Evolutionary conservation across 129 eudicot species (phyloP), one percentile per base, ranked within the genome.

Genomic region (Pseudognaphalium luteoalbum): DNA sequence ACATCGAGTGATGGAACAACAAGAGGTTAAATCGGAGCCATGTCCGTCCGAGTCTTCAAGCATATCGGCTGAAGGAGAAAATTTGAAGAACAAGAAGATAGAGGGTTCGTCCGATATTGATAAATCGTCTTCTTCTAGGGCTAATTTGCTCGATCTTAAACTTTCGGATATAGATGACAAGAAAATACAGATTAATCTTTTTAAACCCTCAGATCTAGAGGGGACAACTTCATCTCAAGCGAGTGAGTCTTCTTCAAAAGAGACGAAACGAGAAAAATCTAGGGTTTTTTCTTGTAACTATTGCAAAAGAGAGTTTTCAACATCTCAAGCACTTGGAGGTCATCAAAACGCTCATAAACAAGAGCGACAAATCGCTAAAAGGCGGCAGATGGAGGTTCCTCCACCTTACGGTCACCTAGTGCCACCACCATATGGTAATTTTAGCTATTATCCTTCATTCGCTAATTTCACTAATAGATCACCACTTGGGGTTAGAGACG

Each of bases 291-390:
- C 88, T 5, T 90, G 96, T 75, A 87, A 69, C 50, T 90, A 83
- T 4, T 90, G 96, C 72, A 69, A 77, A 73, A 81, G 92, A 65
- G 87, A 81, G 78, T 90, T 90, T 72, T 87, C 92, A 29, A 90
- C 92, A 35, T 87, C 96, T 22, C 96, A 90, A 39, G 92, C 96
- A 6, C 54, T 90, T 10, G 96, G 96, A 11, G 96, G 96, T 57
- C 96, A 90, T 79, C 96, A 90, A 29, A 90, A 90, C 20, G 96
- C 96, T 8, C 96, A 90, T 61, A 90, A 90, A 41, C 96, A 87
- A 64, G 92, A 85, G 84, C 71, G 96, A 6, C 87, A 87, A 14
- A 61, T 81, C 11, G 87, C 88, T 10, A 90, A 90, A 61, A 76
- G 88, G 72, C 85, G 86, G 12, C 92, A 87, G 4, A 33, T 86